Conservation (phyloP, 108 stramenopile genomes). For the Pseudonitzschia delicatissima region DNA sequence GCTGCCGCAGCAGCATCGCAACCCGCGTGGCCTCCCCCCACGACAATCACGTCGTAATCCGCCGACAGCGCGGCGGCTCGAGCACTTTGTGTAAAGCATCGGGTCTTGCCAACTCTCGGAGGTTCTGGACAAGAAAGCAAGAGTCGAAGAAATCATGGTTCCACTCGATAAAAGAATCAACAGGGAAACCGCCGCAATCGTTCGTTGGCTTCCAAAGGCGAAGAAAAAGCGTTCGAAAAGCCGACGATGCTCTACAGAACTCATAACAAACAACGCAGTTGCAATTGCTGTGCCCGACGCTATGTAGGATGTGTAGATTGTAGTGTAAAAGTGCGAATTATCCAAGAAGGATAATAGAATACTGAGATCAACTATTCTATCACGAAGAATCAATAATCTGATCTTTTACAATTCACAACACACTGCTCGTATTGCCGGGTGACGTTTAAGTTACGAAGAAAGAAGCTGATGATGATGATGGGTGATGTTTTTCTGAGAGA, state of each 20-base stretch:
- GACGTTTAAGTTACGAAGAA: too few species aligned
- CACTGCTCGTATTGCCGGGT: too few species aligned
- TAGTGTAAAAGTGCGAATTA: too few species aligned
- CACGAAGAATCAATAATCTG: too few species aligned
- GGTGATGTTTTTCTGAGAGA: too few species aligned
- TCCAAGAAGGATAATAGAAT: too few species aligned
- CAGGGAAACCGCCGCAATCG: not conserved
- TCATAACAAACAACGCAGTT: too few species aligned
- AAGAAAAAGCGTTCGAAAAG: not conserved
- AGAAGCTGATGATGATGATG: too few species aligned
- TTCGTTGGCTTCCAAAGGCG: not conserved
- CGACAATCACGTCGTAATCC: constrained; percentile 86
- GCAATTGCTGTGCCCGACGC: too few species aligned
- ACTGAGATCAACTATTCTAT: too few species aligned
- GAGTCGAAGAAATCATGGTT: constrained; percentile 4
- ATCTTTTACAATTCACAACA: too few species aligned
- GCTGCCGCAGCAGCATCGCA: constrained; percentile 96
- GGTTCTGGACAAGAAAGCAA: not conserved
- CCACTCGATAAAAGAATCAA: constrained; percentile 1
- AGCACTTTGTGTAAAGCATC: not conserved
- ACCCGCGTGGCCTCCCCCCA: constrained; percentile 98
- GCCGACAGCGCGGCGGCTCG: not conserved
- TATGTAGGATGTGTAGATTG: too few species aligned
- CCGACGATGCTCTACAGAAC: not conserved
- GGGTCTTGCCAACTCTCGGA: not conserved